These are phyloP conservation scores for Lithohypha guttulata DNA, from an alignment of 2,329 filamentous ascomycete species.

Conservation along the genomic window DNA sequence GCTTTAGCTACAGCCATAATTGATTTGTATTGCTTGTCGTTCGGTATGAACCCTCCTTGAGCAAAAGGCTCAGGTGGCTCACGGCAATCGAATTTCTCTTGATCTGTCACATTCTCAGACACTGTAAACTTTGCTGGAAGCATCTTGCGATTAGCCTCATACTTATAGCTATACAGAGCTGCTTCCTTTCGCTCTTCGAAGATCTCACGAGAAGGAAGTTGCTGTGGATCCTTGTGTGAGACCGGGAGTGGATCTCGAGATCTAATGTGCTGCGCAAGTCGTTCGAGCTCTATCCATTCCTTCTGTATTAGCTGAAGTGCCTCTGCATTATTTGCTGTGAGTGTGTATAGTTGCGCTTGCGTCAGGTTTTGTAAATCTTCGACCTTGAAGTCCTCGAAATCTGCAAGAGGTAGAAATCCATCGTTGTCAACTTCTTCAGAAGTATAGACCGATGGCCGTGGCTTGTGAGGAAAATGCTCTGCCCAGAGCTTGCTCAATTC, in stretches of 20 bases:
- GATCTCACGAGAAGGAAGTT: conserved; percentile 30
- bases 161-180: conserved; percentile 49
- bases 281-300: conserved; percentile 43
- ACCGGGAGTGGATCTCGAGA: conserved; percentile 42
- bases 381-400: conserved; percentile 16
- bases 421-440: conserved; percentile 16
- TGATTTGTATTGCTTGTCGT: conserved; percentile 31
- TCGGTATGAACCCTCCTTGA: conserved; percentile 40
- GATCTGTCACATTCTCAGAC: conserved; percentile 17
- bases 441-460: conserved; percentile 17
- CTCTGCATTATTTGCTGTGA: conserved; percentile 44
- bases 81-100: conserved; percentile 26
- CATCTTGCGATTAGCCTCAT: conserved; percentile 37
- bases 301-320: conserved; percentile 48
- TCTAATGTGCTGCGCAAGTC: conserved; percentile 38
- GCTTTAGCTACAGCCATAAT: conserved; percentile 28
- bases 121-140: conserved; percentile 14
- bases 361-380: conserved; percentile 13
- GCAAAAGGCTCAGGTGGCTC: conserved; percentile 47
- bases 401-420: conserved; percentile 18
- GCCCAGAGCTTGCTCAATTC: conserved; percentile 12
- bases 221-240: conserved; percentile 40
- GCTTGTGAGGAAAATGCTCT: conserved; percentile 17
- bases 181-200: conserved; percentile 53
- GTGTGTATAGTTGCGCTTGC: conserved; percentile 36